phyloP scores from a whole-genome alignment of 345 rosid genomes.

The Barbarea vulgaris region DNA sequence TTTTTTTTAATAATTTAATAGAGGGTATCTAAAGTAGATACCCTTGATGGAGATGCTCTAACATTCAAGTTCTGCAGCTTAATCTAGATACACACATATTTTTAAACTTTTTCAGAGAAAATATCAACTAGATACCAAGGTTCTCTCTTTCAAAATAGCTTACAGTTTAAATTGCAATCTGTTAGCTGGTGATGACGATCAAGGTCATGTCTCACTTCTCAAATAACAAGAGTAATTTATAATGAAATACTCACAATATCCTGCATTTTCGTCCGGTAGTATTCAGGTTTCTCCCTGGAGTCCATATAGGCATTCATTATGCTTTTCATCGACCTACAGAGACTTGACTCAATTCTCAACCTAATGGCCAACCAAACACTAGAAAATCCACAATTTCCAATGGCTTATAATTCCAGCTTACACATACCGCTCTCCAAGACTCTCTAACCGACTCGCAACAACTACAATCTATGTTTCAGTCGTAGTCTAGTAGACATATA shows the following conservation, averaged over 20 bases:
- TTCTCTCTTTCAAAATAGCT: conserved; percentile 3
- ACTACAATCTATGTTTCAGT: neutral
- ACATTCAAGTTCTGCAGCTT: conserved; percentile 1
- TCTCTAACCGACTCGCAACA: neutral
- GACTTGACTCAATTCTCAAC: neutral
- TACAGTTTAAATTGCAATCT: neutral
- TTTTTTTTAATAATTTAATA: too few species aligned
- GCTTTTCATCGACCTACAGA: conserved; percentile 59
- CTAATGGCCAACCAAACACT: neutral
- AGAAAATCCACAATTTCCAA: neutral
- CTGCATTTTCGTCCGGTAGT: conserved; percentile 91
- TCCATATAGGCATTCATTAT: conserved; percentile 73
- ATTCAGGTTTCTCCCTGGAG: conserved; percentile 91
- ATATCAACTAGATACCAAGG: neutral
- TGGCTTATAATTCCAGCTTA: neutral
- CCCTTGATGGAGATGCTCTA: too few species aligned
- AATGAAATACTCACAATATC: conserved; percentile 78
- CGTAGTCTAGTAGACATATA: neutral
- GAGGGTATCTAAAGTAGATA: too few species aligned
- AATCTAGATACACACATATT: neutral
- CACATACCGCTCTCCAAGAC: neutral
- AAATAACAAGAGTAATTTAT: conserved; percentile 26
- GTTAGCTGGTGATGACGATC: neutral
- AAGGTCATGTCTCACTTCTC: conserved; percentile 2
- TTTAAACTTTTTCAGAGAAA: neutral